Evolutionary conservation across 1,139 yeast species (phyloP).

Genomic region (Scheffersomyces parashehatae): DNA sequence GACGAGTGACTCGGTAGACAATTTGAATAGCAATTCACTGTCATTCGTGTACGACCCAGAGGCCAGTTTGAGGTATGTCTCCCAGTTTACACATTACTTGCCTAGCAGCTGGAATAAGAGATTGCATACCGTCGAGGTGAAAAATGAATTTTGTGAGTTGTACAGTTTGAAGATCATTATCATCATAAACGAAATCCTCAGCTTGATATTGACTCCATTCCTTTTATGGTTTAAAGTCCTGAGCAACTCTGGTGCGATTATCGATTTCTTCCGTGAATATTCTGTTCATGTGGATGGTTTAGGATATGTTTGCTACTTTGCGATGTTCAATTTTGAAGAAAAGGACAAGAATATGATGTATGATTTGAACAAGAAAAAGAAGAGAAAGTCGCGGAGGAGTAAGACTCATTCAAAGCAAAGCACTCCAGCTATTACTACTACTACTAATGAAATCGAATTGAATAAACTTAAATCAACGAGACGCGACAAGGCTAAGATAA

Average conservation of each 20-base stretch:
- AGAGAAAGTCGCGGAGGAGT: conserved; percentile 8
- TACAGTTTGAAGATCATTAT: conserved; percentile 74
- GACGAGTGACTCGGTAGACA: conserved; percentile 10
- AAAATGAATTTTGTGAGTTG: conserved; percentile 75
- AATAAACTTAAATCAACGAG: conserved; percentile 9
- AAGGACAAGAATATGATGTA: conserved; percentile 53
- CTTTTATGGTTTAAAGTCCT: conserved; percentile 84
- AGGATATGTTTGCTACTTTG: conserved; percentile 92
- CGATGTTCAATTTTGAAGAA: conserved; percentile 81
- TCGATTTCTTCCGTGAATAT: conserved; percentile 88
- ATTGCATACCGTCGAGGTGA: conserved; percentile 80
- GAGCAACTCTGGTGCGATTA: conserved; percentile 65
- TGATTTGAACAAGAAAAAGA: conserved; percentile 28
- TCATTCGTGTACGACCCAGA: conserved; percentile 81
- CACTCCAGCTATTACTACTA: background rate
- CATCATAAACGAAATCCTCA: conserved; percentile 75
- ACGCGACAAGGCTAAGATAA: conserved; percentile 9
- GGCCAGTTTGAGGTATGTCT: conserved; percentile 71
- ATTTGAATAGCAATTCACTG: conserved; percentile 21
- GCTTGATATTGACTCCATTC: conserved; percentile 83
- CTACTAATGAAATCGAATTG: conserved; percentile 14
- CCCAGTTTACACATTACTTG: conserved; percentile 85
- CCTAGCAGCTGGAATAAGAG: conserved; percentile 86
- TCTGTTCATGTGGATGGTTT: conserved; percentile 91
- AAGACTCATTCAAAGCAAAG: background rate